Evolutionary conservation across 2,329 filamentous ascomycete species (phyloP).

Genomic region (Rugonectria rugulosa): DNA sequence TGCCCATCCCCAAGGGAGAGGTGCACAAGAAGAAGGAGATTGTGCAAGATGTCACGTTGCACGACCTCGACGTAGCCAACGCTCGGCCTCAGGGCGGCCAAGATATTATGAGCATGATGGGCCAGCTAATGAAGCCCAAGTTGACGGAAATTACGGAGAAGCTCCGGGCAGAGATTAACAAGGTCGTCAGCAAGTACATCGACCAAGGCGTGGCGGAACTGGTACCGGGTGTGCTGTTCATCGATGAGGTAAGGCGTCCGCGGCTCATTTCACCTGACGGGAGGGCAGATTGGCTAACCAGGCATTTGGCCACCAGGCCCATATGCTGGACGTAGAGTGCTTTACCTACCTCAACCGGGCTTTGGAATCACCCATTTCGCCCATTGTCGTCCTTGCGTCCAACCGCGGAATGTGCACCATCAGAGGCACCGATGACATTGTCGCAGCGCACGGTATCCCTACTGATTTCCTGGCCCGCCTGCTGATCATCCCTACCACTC

Average conservation of each 20-base stretch:
- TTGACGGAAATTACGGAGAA: slow-evolving; percentile 99
- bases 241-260: slow-evolving; percentile 79
- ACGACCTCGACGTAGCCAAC: slow-evolving; percentile 96
- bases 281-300: slow-evolving; percentile 33
- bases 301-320: slow-evolving; percentile 67
- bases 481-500: slow-evolving; percentile 93
- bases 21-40: slow-evolving; percentile 99
- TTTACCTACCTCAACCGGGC: slow-evolving; percentile 99
- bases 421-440: slow-evolving; percentile 81
- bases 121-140: slow-evolving; percentile 98
- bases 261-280: slow-evolving; percentile 22
- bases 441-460: slow-evolving; percentile 91
- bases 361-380: slow-evolving; percentile 92
- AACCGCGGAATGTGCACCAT: slow-evolving; percentile 96
- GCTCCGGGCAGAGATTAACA: slow-evolving; percentile 94
- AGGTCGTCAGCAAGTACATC: slow-evolving; percentile 98
- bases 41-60: slow-evolving; percentile 96
- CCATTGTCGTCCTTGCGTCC: slow-evolving; percentile 96
- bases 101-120: slow-evolving; percentile 99
- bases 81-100: slow-evolving; percentile 94
- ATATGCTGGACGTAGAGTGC: slow-evolving; percentile 99
- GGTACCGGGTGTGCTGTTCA: slow-evolving; percentile 97
- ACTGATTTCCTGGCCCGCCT: slow-evolving; percentile 92
- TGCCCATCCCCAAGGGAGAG: slow-evolving; percentile 97
- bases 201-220: slow-evolving; percentile 97